phyloP scores from a whole-genome alignment of 768 basidiomycete species.

The Fomitopsis serialis region DNA sequence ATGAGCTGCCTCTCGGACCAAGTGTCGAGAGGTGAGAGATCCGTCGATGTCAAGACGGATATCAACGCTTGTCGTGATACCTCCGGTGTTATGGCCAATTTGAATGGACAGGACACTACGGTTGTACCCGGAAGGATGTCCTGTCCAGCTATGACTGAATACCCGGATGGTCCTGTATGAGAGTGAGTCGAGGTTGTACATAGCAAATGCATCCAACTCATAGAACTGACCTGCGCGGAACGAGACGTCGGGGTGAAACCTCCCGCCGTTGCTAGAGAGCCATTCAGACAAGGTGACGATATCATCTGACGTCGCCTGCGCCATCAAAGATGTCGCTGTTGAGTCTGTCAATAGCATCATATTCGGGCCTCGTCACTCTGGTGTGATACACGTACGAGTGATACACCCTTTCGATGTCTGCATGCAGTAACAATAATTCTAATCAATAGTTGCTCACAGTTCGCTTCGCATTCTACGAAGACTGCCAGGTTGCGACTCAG shows the following conservation, averaged over 20 bases:
- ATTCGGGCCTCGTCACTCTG: no score
- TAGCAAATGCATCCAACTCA: no score
- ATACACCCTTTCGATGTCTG: no score
- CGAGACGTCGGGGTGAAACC: constrained; percentile 40
- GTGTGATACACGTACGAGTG: no score
- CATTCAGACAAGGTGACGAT: constrained; percentile 40
- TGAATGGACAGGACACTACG: constrained; percentile 65
- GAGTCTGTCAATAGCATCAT: no score
- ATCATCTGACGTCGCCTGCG: neutral
- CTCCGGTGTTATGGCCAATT: constrained; percentile 56
- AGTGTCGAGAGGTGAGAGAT: constrained; percentile 16
- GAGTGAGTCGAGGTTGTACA: neutral
- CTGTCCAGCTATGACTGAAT: constrained; percentile 42
- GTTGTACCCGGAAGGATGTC: constrained; percentile 44
- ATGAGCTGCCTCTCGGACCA: constrained; percentile 69
- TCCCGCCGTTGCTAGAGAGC: constrained; percentile 44
- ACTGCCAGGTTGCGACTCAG: no score
- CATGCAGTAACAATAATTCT: no score
- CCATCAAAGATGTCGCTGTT: no score
- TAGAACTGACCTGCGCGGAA: constrained; percentile 42
- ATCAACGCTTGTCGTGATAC: constrained; percentile 39
- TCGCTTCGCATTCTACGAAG: no score
- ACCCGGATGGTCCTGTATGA: constrained; percentile 31
- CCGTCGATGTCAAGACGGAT: constrained; percentile 28
- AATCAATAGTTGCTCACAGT: no score